Percentiles rank a stretch among this genome's conserved stretches.
Evolutionary conservation across 192 early-diverging fungal species (phyloP).

Genomic region (Phlyctochytrium bullatum): DNA sequence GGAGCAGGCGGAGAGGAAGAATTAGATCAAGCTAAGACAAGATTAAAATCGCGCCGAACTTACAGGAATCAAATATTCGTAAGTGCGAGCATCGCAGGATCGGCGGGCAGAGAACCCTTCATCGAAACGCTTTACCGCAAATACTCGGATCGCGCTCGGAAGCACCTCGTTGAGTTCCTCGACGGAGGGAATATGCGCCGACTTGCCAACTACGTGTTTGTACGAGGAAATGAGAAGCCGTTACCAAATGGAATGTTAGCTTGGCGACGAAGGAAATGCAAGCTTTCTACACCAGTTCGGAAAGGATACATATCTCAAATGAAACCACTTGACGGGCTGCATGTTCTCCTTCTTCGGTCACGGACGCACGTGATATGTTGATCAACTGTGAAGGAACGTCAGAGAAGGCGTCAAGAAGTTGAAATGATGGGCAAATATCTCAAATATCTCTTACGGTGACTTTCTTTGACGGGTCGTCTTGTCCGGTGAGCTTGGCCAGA

Average conservation of each 20-base stretch:
- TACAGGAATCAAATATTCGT: constrained; percentile 51
- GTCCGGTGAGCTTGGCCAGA: constrained; percentile 35
- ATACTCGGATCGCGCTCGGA: constrained; percentile 23
- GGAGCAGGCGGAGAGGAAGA: not conserved
- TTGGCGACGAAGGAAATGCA: too few relatives aligned
- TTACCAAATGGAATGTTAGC: not conserved
- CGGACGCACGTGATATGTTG: constrained; percentile 46
- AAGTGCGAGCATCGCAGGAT: constrained; percentile 48
- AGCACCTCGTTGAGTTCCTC: constrained; percentile 22
- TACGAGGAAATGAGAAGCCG: not conserved
- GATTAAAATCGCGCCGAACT: constrained; percentile 10
- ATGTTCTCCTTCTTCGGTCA: constrained; percentile 36
- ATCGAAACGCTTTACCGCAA: constrained; percentile 10
- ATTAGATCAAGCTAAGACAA: too few relatives aligned
- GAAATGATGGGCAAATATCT: not conserved
- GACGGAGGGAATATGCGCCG: constrained; percentile 15
- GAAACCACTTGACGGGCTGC: constrained; percentile 33
- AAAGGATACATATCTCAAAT: constrained; percentile 11
- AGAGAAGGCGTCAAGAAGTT: too few relatives aligned
- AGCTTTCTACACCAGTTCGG: not conserved
- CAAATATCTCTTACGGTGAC: constrained; percentile 31
- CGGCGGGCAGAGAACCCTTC: constrained; percentile 44
- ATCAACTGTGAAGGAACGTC: constrained; percentile 29
- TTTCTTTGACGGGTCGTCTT: constrained; percentile 20
- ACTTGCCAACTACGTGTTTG: constrained; percentile 6